phyloP scores from a whole-genome alignment of 1,139 yeast genomes.

The Komagataea norvegica region DNA sequence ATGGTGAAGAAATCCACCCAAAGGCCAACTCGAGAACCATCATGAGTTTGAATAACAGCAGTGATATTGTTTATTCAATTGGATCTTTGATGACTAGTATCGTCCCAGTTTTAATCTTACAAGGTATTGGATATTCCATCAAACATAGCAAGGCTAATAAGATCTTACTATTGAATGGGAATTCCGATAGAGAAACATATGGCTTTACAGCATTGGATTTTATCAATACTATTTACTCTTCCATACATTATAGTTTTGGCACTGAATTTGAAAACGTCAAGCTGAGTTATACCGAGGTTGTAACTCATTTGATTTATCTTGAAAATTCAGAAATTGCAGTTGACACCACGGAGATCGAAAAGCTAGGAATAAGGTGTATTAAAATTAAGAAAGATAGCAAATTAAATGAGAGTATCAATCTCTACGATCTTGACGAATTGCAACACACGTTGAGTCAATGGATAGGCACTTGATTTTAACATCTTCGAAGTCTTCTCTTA shows the following conservation, averaged over 20 bases:
- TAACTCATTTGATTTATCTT: constrained; percentile 56
- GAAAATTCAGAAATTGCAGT: constrained; percentile 43
- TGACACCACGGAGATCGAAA: constrained; percentile 36
- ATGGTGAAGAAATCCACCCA: constrained; percentile 85
- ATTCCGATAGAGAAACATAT: constrained; percentile 69
- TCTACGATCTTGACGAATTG: constrained; percentile 39
- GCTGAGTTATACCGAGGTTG: constrained; percentile 37
- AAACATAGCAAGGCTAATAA: constrained; percentile 34
- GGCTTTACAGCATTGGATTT: constrained; percentile 61
- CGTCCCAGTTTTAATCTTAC: constrained; percentile 67
- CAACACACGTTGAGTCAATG: constrained; percentile 29
- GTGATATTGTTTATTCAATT: constrained; percentile 67
- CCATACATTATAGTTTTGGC: constrained; percentile 31
- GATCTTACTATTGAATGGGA: constrained; percentile 64
- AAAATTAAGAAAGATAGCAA: constrained; percentile 31
- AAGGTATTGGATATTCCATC: constrained; percentile 65
- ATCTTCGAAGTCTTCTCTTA: neutral
- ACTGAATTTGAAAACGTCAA: constrained; percentile 12
- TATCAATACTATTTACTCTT: constrained; percentile 47
- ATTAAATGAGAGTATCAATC: constrained; percentile 10
- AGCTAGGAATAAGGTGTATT: constrained; percentile 43
- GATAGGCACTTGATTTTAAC: too few relatives aligned
- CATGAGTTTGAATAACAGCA: constrained; percentile 45
- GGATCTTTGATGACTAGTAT: constrained; percentile 88
- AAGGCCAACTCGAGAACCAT: constrained; percentile 63